Evolutionary conservation across 345 rosid genomes (phyloP), one percentile per base, ranked within the genome.

Genomic region (Erysimum cheiranthoides): DNA sequence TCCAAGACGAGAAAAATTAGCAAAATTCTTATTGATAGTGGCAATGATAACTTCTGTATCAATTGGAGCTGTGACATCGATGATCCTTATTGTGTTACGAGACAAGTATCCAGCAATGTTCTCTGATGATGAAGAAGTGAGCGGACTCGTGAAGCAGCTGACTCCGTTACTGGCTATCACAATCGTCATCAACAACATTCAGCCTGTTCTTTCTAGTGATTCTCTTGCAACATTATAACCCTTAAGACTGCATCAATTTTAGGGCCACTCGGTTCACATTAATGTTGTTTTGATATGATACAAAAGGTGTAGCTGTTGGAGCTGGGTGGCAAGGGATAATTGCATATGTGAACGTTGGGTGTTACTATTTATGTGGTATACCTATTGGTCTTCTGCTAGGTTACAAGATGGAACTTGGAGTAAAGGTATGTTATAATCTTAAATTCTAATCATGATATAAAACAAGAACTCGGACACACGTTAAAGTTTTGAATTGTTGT

Each of bases 261-360:
- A 14, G 6, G 30, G 53, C 11, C 6, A 45, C 11, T 10, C 6
- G 10, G 56, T 11, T 6, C 17, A 61, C 25, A 5, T 8, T 27
- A 5, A 35, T 16, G 6, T 3, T n/a, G n/a, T 4, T 14, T n/a
- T 14, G 13, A 5, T 35, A 14, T 16, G 9, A 1, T 10, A 39
- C 6, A 50, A 75, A 25, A 87, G 92, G 89, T 14, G 88, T 86
- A 67, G 92, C 92, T 0, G 32, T 87, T 71, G 92, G 92, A 35
- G 86, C 89, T 5, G 92, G 94, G 67, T 89, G 97, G 97, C 97
- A 89, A 82, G 84, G 83, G 5, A 21, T 34, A 0, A 88, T 91
- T 0, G 93, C 93, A 0, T 88, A 84, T 54, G 89, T 86, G 75
- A 91, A 89, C 68, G 78, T 88, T 50, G 90, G 35, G 2, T 89